These are phyloP conservation scores for Exophiala oligosperma DNA, from an alignment of 2,329 filamentous ascomycete genomes.

Conservation along the genomic window DNA sequence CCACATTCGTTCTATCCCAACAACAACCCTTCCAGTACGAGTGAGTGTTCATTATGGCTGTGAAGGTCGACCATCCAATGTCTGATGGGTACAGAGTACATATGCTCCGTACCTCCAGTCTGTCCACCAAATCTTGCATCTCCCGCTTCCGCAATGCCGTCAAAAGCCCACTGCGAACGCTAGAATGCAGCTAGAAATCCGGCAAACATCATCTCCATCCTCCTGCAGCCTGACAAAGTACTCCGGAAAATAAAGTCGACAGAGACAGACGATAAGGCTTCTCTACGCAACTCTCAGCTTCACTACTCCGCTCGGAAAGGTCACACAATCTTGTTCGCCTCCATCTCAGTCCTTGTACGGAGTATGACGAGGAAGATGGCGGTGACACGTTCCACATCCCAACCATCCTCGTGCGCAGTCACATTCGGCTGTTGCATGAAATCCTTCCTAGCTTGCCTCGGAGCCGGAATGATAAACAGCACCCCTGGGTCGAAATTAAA, in stretches of 20 bases:
- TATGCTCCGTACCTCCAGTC: not conserved
- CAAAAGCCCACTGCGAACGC: not conserved
- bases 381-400: constrained; percentile 11
- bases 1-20: too few relatives aligned
- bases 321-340: constrained; percentile 3
- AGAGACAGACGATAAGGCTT: too few relatives aligned
- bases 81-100: too few relatives aligned
- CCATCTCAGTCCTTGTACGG: too few relatives aligned
- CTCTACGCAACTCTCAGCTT: not conserved
- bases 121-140: not conserved
- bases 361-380: not conserved
- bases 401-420: not conserved
- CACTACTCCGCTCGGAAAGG: not conserved
- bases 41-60: too few relatives aligned
- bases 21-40: too few relatives aligned
- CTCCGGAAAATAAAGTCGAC: not conserved
- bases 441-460: constrained; percentile 8
- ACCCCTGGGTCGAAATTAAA: constrained; percentile 7
- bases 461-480: not conserved
- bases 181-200: constrained; percentile 23
- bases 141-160: not conserved
- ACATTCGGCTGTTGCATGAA: constrained; percentile 2
- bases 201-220: constrained; percentile 7
- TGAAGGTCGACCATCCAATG: too few relatives aligned
- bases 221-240: constrained; percentile 4